These are phyloP conservation scores for Ophiosphaerella korrae DNA, from an alignment of 2,329 filamentous ascomycete species.

Conservation along the genomic window DNA sequence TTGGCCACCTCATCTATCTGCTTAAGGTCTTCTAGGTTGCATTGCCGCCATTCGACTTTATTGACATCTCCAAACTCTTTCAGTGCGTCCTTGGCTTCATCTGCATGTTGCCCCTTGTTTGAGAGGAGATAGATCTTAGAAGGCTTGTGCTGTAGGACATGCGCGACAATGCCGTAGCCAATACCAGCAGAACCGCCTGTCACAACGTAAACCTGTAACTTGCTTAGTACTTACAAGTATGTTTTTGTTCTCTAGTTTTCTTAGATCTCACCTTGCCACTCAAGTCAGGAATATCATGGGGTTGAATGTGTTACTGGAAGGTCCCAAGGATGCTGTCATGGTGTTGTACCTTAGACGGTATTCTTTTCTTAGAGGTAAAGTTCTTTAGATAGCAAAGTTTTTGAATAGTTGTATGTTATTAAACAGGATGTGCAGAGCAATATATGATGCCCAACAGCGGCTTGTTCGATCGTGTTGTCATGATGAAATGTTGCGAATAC, in stretches of 20 bases:
- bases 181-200: slow-evolving; percentile 58
- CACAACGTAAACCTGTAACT: slow-evolving; percentile 51
- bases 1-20: slow-evolving; percentile 54
- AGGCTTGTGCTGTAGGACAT: slow-evolving; percentile 58
- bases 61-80: slow-evolving; percentile 51
- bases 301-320: slow-evolving; percentile 45
- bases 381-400: background rate
- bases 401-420: background rate
- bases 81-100: slow-evolving; percentile 51
- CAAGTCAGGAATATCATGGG: slow-evolving; percentile 50
- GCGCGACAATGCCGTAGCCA: slow-evolving; percentile 58
- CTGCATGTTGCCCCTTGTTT: slow-evolving; percentile 56
- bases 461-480: slow-evolving; percentile 20
- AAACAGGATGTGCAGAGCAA: background rate
- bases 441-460: background rate
- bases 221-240: background rate
- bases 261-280: slow-evolving; percentile 38
- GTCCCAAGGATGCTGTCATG: slow-evolving; percentile 8
- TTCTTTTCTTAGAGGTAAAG: background rate
- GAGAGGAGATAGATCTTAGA: slow-evolving; percentile 56
- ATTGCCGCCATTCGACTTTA: slow-evolving; percentile 53
- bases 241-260: background rate
- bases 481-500: slow-evolving; percentile 10
- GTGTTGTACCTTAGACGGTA: background rate
- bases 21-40: slow-evolving; percentile 54